Evolutionary conservation across 371 early-diverging fungal genomes (phyloP).

Genomic region (Smittium mucronatum): DNA sequence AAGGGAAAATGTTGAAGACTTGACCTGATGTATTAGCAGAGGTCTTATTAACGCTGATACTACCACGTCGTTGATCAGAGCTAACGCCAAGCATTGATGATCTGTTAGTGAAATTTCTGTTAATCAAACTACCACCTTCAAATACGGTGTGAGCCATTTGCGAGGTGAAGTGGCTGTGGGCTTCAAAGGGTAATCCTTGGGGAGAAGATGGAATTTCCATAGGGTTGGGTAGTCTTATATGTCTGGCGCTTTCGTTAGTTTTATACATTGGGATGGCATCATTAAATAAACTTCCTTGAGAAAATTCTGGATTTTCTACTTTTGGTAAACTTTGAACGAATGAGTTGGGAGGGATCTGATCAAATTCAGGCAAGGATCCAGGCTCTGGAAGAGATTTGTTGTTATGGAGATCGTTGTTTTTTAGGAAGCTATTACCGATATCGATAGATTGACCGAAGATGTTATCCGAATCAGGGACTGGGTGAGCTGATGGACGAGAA

Average conservation of each 20-base stretch:
- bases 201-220: conserved; percentile 3
- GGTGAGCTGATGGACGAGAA: neutral
- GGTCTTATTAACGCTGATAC: conserved; percentile 13
- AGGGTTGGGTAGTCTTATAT: neutral
- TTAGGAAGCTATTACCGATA: neutral
- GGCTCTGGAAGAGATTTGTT: conserved; percentile 2
- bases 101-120: too few relatives aligned
- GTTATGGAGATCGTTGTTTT: neutral
- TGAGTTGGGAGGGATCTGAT: neutral
- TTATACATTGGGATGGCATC: neutral
- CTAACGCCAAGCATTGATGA: neutral
- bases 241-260: neutral
- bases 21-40: conserved; percentile 22
- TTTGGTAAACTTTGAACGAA: neutral
- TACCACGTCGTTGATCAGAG: neutral
- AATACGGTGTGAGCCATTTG: neutral
- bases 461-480: neutral
- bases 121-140: neutral
- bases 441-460: neutral
- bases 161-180: neutral
- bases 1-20: conserved; percentile 62
- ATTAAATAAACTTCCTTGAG: neutral
- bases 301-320: neutral
- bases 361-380: conserved; percentile 1
- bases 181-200: conserved; percentile 8